Percentiles rank a stretch among this genome's conserved stretches.
phyloP scores from a whole-genome alignment of 2,329 filamentous ascomycete genomes.

The Fusarium sulawesiense region DNA sequence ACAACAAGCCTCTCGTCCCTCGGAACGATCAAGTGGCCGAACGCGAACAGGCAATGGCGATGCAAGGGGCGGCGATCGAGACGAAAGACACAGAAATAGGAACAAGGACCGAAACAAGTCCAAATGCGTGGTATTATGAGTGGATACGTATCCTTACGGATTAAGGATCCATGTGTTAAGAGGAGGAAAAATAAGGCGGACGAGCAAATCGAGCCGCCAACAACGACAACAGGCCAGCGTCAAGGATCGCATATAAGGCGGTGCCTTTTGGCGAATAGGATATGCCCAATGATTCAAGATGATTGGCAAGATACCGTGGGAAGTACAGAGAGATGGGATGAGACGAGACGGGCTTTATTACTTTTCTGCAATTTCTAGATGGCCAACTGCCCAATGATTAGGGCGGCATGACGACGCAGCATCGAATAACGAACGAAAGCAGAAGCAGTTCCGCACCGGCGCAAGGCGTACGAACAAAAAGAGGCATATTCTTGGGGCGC shows the following conservation, averaged over 20 bases:
- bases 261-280: slow-evolving; percentile 38
- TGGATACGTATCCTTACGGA: slow-evolving; percentile 7
- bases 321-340: slow-evolving; percentile 33
- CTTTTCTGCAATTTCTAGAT: slow-evolving; percentile 46
- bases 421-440: slow-evolving; percentile 50
- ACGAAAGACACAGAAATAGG: slow-evolving; percentile 51
- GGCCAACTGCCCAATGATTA: slow-evolving; percentile 42
- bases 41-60: slow-evolving; percentile 55
- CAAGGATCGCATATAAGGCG: slow-evolving; percentile 38
- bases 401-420: slow-evolving; percentile 50
- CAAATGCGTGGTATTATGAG: slow-evolving; percentile 57
- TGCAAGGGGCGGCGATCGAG: slow-evolving; percentile 49
- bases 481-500: slow-evolving; percentile 54
- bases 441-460: slow-evolving; percentile 52
- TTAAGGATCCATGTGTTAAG: slow-evolving; percentile 16
- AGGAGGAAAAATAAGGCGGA: slow-evolving; percentile 34
- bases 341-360: slow-evolving; percentile 38
- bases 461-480: slow-evolving; percentile 55
- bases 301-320: slow-evolving; percentile 41
- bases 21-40: slow-evolving; percentile 51
- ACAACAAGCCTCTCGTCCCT: slow-evolving; percentile 63
- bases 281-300: slow-evolving; percentile 40
- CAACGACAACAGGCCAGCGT: slow-evolving; percentile 32
- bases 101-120: slow-evolving; percentile 51
- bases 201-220: slow-evolving; percentile 25